Evolutionary conservation across 768 basidiomycete genomes (phyloP), one percentile per base, ranked within the genome.

Genomic region (Mycena polygramma): DNA sequence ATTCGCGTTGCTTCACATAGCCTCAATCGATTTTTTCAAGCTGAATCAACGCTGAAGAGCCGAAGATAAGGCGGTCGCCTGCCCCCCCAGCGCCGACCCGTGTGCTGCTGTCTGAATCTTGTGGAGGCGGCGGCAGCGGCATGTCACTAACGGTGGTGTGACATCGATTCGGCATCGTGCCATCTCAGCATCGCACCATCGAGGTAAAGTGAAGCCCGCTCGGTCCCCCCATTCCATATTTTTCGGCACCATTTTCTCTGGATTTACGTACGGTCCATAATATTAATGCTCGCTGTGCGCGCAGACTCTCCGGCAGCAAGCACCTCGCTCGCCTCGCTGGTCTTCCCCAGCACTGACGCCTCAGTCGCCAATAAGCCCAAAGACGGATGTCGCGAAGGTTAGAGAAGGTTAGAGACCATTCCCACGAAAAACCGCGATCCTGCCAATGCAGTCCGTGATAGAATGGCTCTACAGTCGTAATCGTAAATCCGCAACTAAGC

Each of bases 391-490:
- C 3, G 43, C 53, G 41, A 64, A 64, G 63, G 63, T 64, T n/a
- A n/a, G n/a, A n/a, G n/a, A n/a, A n/a, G n/a, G n/a, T n/a, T 35
- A 46, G 45, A 26, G 26, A 11, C 46, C 45, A 49, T 30, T 61
- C 14, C 26, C 45, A 13, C 6, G 4, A 30, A n/a, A 8, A 20
- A 15, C 19, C 17, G 14, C 30, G 22, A 30, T 14, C 14, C 20
- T 46, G 17, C 43, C 13, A 48, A 19, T 46, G 11, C 63, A 64
- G 53, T 55, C 63, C n/a, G 53, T 64, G 53, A 64, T 64, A 13
- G 63, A 64, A 55, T 64, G 63, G 63, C 45, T 64, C n/a, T 64
- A 46, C n/a, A 37, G 53, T 64, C 53, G 35, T 64, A 9, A 55
- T 64, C 43, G 63, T 64, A 48, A 55, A 10, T 64, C 24, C 30